Percentiles rank a stretch among this genome's conserved stretches.
Evolutionary conservation across 1,284 basidiomycete species (phyloP).

Genomic region (Leccinum discolor): DNA sequence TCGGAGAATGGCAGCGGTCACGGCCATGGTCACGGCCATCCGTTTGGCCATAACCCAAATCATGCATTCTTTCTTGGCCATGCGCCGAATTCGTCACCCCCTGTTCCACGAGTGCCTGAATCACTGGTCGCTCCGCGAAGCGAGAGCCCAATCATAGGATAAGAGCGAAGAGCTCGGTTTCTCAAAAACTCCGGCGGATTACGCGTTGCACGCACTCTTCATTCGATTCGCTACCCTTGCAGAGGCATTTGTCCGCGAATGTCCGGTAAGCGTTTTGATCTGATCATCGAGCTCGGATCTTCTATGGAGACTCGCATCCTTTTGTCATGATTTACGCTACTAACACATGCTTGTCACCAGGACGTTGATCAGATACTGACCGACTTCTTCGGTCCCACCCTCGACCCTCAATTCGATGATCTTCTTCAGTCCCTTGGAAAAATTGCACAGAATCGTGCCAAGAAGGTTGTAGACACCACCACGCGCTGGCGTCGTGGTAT

Average conservation of each 20-base stretch:
- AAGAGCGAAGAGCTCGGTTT: constrained; percentile 63
- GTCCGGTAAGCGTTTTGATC: constrained; percentile 51
- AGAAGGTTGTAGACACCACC: constrained; percentile 85
- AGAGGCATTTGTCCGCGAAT: constrained; percentile 72
- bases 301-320: neutral
- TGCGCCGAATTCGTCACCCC: constrained; percentile 63
- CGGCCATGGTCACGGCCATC: constrained; percentile 36
- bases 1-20: constrained; percentile 74
- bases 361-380: constrained; percentile 70
- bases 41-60: constrained; percentile 31
- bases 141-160: constrained; percentile 57
- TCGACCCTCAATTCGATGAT: constrained; percentile 81
- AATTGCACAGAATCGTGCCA: constrained; percentile 83
- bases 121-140: constrained; percentile 47
- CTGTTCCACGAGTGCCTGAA: constrained; percentile 73
- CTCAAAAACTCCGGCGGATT: constrained; percentile 82
- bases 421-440: constrained; percentile 83
- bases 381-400: constrained; percentile 66
- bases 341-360: constrained; percentile 36
- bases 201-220: constrained; percentile 85
- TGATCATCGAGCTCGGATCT: neutral
- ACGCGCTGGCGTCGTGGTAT: constrained; percentile 87
- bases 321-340: neutral
- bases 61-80: constrained; percentile 27
- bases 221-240: constrained; percentile 80